Evolutionary conservation across 768 basidiomycete genomes (phyloP).

Genomic region (Tulasnella sp.): DNA sequence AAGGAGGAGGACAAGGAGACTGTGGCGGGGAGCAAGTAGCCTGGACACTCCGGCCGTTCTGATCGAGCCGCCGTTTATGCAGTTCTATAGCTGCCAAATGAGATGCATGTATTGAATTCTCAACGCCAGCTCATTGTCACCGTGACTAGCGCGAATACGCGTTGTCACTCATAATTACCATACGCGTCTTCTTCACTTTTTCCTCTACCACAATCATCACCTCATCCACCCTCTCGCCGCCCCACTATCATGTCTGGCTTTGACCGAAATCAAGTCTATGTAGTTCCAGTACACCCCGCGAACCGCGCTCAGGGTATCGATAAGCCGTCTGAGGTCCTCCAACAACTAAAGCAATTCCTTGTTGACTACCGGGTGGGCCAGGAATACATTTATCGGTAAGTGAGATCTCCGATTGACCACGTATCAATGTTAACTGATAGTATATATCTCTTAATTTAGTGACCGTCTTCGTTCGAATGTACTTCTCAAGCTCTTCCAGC

Average conservation of each 20-base stretch:
- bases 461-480: conserved; percentile 86
- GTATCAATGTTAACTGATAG: not conserved
- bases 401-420: conserved; percentile 11
- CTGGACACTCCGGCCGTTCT: no score
- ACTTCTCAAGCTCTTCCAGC: conserved; percentile 73
- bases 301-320: conserved; percentile 67
- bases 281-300: conserved; percentile 70
- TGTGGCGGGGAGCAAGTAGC: no score
- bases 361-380: conserved; percentile 79
- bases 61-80: no score
- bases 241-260: conserved; percentile 65
- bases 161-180: not conserved
- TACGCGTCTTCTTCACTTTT: not conserved
- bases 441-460: conserved; percentile 27
- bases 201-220: not conserved
- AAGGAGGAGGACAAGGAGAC: not conserved
- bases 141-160: no score
- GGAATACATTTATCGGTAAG: conserved; percentile 84
- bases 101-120: not conserved
- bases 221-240: not conserved
- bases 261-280: conserved; percentile 69
- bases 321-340: conserved; percentile 36
- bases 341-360: conserved; percentile 50
- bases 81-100: no score
- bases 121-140: not conserved